phyloP scores from a whole-genome alignment of 2,329 filamentous ascomycete species.

The Penicillium sclerotigenum region DNA sequence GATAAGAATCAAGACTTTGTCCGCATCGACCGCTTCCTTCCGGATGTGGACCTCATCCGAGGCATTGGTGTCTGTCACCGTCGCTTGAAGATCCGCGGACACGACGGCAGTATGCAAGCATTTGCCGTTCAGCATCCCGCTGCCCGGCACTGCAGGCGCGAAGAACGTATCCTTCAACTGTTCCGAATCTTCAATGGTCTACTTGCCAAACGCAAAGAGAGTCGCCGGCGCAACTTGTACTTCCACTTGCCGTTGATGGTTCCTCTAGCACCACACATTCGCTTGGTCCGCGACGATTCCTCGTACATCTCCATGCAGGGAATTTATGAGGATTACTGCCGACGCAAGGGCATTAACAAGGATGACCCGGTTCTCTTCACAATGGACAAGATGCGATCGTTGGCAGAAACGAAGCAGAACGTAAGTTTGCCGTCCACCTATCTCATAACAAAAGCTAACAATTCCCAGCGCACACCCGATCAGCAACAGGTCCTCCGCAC shows the following conservation, averaged over 20 bases:
- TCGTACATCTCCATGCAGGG: constrained; percentile 93
- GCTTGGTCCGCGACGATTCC: constrained; percentile 91
- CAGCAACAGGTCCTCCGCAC: constrained; percentile 70
- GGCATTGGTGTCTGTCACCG: constrained; percentile 89
- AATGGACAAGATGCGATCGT: constrained; percentile 83
- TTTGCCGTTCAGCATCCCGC: constrained; percentile 97
- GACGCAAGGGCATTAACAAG: constrained; percentile 80
- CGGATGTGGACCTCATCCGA: constrained; percentile 88
- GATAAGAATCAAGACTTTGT: constrained; percentile 99
- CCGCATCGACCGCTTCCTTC: constrained; percentile 92
- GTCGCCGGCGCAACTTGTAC: constrained; percentile 84
- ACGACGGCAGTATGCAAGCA: constrained; percentile 94
- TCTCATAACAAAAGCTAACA: constrained; percentile 26
- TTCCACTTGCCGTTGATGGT: constrained; percentile 97
- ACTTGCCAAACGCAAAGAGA: constrained; percentile 89
- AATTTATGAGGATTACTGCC: constrained; percentile 94
- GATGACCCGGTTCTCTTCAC: constrained; percentile 94
- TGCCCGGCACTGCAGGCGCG: constrained; percentile 83
- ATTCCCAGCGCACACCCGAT: constrained; percentile 52
- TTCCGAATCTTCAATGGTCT: constrained; percentile 97
- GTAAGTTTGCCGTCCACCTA: constrained; percentile 30
- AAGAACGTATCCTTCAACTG: constrained; percentile 91
- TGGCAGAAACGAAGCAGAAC: constrained; percentile 65
- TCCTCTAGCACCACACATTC: constrained; percentile 87
- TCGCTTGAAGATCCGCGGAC: constrained; percentile 89